phyloP scores from a whole-genome alignment of 306 rosid species.

The Fagus sylvatica region DNA sequence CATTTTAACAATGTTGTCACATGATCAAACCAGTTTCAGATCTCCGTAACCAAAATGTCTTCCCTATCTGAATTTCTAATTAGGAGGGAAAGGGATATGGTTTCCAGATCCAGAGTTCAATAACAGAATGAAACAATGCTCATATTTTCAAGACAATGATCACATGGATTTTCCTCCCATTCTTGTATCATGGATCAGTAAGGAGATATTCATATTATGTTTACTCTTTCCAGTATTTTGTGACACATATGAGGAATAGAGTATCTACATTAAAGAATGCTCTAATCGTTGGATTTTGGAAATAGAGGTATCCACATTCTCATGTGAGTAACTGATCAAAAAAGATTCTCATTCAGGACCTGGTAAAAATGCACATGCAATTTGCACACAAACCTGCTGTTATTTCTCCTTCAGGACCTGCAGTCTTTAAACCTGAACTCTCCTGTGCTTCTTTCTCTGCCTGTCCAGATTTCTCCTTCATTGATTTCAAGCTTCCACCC shows the following conservation, averaged over 20 bases:
- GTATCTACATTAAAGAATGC: neutral
- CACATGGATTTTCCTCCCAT: neutral
- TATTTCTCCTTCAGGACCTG: slow-evolving; percentile 97
- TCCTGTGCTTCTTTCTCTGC: slow-evolving; percentile 81
- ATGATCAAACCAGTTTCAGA: neutral
- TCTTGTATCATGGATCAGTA: neutral
- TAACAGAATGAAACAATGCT: neutral
- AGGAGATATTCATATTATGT: neutral
- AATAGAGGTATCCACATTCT: neutral
- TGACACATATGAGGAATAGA: neutral
- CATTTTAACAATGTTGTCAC: neutral
- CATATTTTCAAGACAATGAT: neutral
- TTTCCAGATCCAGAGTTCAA: neutral
- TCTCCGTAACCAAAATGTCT: neutral
- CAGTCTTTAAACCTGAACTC: slow-evolving; percentile 83
- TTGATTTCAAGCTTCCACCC: slow-evolving; percentile 85
- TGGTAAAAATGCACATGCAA: neutral
- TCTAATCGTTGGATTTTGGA: neutral
- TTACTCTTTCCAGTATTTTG: neutral
- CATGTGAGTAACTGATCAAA: too few species aligned
- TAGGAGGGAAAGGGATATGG: neutral
- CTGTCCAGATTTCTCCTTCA: slow-evolving; percentile 85
- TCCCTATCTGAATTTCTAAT: neutral
- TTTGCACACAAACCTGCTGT: slow-evolving; percentile 74
- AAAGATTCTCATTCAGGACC: neutral